A percentile compares a stretch with the other conserved stretches of the same genome.
Evolutionary conservation across 225 moss, liverwort and hornwort species (phyloP).

Genomic region (Bryoerythrophyllum caledonicum): DNA sequence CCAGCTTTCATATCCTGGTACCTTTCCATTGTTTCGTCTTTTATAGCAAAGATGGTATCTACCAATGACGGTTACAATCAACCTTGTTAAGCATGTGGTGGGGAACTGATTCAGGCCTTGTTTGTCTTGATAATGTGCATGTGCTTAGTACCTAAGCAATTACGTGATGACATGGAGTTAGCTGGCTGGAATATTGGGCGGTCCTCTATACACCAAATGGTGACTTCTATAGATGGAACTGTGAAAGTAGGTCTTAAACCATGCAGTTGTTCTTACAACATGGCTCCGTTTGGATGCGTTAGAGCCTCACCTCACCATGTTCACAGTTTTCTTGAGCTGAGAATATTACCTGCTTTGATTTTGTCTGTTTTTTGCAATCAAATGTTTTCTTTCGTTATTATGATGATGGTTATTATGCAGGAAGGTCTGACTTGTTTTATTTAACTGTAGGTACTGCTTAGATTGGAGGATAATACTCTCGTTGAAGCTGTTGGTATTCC

Average conservation of each 20-base stretch:
- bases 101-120: constrained; percentile 41
- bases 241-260: constrained; percentile 51
- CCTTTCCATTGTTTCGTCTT: neutral
- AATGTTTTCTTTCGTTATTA: constrained; percentile 6
- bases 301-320: neutral
- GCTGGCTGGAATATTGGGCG: constrained; percentile 85
- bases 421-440: constrained; percentile 17
- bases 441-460: constrained; percentile 59
- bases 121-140: constrained; percentile 20
- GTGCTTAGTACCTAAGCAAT: constrained; percentile 76
- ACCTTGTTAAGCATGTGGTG: constrained; percentile 16
- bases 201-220: constrained; percentile 61
- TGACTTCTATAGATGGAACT: constrained; percentile 71
- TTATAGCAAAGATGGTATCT: neutral
- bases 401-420: neutral
- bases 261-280: neutral
- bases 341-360: neutral
- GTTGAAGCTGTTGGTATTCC: constrained; percentile 85
- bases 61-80: neutral
- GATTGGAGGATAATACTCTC: constrained; percentile 66
- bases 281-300: neutral
- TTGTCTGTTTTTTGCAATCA: constrained; percentile 5
- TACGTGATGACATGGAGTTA: constrained; percentile 58
- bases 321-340: neutral
- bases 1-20: constrained; percentile 2